Evolutionary conservation across 2,329 filamentous ascomycete genomes (phyloP), one percentile per base, ranked within the genome.

Genomic region (Pseudohalonectria lignicola): DNA sequence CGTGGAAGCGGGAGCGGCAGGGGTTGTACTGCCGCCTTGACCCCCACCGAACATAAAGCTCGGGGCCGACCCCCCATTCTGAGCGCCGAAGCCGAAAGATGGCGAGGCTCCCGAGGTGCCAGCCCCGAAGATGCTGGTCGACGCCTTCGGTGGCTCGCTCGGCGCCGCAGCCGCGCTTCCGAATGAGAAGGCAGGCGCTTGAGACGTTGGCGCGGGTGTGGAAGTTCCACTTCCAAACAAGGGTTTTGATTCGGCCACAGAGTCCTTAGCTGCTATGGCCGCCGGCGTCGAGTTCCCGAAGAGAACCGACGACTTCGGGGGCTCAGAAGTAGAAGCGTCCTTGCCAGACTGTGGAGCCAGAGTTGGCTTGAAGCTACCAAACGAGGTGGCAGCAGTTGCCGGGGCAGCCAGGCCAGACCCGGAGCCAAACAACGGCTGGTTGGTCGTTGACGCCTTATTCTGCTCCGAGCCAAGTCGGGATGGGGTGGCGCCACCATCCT

Each of bases 151-250:
- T n/a, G 36, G 15, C 29, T 32, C 19, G 20, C 18, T 11, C 28
- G 28, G 31, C 9, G 20, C 20, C 8, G 29, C 17, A 4, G 36
- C 16, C 10, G 17, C 23, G 21, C 10, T 26, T 9, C 36, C 36
- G 19, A 37, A 37, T 8, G 19, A 31, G 36, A 37, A 37, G 13
- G 26, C 25, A 11, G 36, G 28, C 18, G 34, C 5, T 20, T 23
- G 15, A 11, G 15, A 10, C n/a, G 23, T 20, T 9, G 23, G 15
- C 12, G 20, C 13, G 31, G 34, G 26, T 4, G 34, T n/a, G n/a
- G 34, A 23, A n/a, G n/a, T n/a, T n/a, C n/a, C n/a, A 11, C 15
- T 43, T 16, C 55, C 57, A 38, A 60, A 61, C 2, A 57, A 20
- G 19, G 53, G 40, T 42, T 53, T 52, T 8, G 44, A 37, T 41